Percentiles rank a stretch among this genome's conserved stretches.
phyloP scores from a whole-genome alignment of 2,329 filamentous ascomycete genomes.

The Pestalotiopsis sp. region DNA sequence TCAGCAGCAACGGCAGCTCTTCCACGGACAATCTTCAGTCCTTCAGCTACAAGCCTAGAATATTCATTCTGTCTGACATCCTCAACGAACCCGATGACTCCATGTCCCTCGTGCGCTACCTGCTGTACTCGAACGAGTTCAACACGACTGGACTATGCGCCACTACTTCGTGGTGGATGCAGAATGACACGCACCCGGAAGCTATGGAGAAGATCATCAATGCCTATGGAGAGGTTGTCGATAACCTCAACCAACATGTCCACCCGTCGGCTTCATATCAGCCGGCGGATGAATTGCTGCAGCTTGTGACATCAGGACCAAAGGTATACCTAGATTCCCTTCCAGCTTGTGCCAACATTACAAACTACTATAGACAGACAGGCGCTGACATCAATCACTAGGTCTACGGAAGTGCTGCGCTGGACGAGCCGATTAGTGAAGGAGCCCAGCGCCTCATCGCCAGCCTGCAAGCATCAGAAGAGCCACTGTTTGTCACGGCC shows the following conservation, averaged over 20 bases:
- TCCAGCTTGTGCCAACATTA: background rate
- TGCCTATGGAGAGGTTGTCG: conserved; percentile 35
- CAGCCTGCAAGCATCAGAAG: conserved; percentile 28
- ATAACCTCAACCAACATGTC: conserved; percentile 43
- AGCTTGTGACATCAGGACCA: conserved; percentile 32
- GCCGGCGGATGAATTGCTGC: conserved; percentile 26
- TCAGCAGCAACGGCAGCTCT: background rate
- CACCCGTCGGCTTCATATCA: conserved; percentile 40
- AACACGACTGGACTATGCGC: conserved; percentile 36
- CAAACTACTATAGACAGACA: background rate
- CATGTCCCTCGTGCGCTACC: conserved; percentile 34
- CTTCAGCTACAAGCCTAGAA: conserved; percentile 21
- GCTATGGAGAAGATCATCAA: conserved; percentile 36
- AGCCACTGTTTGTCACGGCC: conserved; percentile 48
- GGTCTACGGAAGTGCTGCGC: conserved; percentile 19
- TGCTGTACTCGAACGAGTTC: conserved; percentile 40
- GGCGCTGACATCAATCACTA: background rate
- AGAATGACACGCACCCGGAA: conserved; percentile 29
- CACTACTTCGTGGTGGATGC: conserved; percentile 38
- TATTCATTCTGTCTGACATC: conserved; percentile 37
- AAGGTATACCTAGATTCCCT: conserved; percentile 22
- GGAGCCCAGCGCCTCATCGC: conserved; percentile 35
- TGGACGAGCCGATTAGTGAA: conserved; percentile 33
- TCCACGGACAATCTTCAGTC: background rate
- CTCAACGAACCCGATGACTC: conserved; percentile 39